These are phyloP conservation scores for Candida piceae DNA, from an alignment of 805 yeast species.

Conservation along the genomic window DNA sequence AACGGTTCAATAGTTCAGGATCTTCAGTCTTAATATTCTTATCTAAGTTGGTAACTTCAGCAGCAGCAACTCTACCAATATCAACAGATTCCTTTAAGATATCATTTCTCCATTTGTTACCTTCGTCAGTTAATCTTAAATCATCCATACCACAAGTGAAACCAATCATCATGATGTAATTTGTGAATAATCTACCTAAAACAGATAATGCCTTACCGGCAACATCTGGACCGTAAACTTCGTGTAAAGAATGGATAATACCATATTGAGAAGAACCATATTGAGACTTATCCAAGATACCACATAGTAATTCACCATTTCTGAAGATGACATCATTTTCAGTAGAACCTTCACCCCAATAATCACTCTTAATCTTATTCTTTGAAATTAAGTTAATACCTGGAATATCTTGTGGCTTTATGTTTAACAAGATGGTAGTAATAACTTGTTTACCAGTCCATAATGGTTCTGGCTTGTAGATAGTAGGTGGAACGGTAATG, in stretches of 20 bases:
- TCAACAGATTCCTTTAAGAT: conserved; percentile 73
- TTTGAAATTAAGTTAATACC: conserved; percentile 81
- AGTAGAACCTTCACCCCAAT: conserved; percentile 82
- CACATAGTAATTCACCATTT: conserved; percentile 84
- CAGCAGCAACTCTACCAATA: conserved; percentile 87
- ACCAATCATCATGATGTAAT: conserved; percentile 85
- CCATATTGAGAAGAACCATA: conserved; percentile 98
- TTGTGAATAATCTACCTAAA: conserved; percentile 92
- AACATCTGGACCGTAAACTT: conserved; percentile 84
- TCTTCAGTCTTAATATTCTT: conserved; percentile 43
- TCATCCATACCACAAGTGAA: conserved; percentile 99
- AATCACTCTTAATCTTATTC: conserved; percentile 89
- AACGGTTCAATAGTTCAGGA: conserved; percentile 75
- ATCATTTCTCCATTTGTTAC: conserved; percentile 83
- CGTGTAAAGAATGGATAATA: conserved; percentile 92
- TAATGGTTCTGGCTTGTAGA: conserved; percentile 77
- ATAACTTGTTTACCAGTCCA: conserved; percentile 99
- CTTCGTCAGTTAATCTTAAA: conserved; percentile 83
- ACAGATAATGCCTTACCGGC: conserved; percentile 90
- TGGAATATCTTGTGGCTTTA: conserved; percentile 82
- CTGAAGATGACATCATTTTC: conserved; percentile 85
- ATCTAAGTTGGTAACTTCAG: conserved; percentile 86
- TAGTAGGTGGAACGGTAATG: conserved; percentile 82
- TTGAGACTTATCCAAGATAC: conserved; percentile 95
- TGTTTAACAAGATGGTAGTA: conserved; percentile 83